These are phyloP conservation scores for Cinchona pubescens DNA, from an alignment of 257 asterid genomes.

Conservation along the genomic window DNA sequence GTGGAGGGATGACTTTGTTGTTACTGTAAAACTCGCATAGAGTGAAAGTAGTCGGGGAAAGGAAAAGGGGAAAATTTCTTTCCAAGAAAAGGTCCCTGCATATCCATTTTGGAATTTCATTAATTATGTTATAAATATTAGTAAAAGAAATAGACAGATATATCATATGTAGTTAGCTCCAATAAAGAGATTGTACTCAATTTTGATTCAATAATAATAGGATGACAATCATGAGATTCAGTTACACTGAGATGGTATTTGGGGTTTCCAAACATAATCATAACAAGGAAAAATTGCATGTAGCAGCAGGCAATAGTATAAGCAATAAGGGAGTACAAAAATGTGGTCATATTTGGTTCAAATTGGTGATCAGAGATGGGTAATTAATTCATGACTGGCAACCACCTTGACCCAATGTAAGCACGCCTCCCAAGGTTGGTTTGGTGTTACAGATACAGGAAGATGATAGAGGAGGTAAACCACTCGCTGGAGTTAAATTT, in stretches of 20 bases:
- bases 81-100: too few relatives aligned
- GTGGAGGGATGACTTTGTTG: too few relatives aligned
- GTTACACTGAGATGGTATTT: background rate
- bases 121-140: too few relatives aligned
- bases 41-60: too few relatives aligned
- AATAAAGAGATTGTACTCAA: background rate
- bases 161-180: background rate
- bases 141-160: too few relatives aligned
- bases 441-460: slow-evolving; percentile 39
- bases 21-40: too few relatives aligned
- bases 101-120: too few relatives aligned
- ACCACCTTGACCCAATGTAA: slow-evolving; percentile 19
- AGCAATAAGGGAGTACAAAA: background rate
- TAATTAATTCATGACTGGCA: background rate
- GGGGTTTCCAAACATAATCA: background rate
- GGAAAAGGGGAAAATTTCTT: too few relatives aligned
- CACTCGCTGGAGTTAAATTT: slow-evolving; percentile 32
- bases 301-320: background rate
- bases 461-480: background rate
- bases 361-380: background rate
- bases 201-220: background rate
- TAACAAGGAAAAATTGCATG: background rate
- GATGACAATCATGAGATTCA: background rate
- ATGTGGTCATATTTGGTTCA: background rate
- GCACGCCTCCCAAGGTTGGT: slow-evolving; percentile 16